Percentiles rank a stretch among this genome's conserved stretches.
Conservation (phyloP, 768 basidiomycete species). For the Wakefieldia striispora region DNA sequence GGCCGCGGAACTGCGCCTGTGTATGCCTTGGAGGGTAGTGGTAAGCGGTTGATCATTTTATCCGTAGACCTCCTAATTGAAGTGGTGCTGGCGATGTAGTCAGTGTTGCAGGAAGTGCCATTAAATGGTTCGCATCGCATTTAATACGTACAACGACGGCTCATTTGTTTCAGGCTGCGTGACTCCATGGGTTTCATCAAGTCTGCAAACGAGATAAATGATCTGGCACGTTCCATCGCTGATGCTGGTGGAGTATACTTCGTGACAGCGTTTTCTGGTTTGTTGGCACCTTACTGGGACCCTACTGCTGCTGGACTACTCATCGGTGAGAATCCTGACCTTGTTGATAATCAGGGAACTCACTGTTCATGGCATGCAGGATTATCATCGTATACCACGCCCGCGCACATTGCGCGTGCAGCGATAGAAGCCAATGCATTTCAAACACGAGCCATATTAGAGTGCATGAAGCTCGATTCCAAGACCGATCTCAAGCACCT, state of each 20-base stretch:
- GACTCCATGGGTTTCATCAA: constrained; percentile 86
- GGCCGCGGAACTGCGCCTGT: constrained; percentile 75
- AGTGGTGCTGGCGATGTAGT: constrained; percentile 41
- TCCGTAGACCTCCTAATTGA: not conserved
- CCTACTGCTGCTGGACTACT: constrained; percentile 83
- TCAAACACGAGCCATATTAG: constrained; percentile 93
- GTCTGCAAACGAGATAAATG: constrained; percentile 80
- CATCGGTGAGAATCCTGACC: constrained; percentile 52
- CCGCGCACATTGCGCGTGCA: constrained; percentile 90
- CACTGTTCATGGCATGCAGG: constrained; percentile 37
- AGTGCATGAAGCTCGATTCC: constrained; percentile 94
- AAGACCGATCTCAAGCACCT: constrained; percentile 74
- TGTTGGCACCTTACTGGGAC: constrained; percentile 98
- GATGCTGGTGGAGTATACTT: constrained; percentile 92
- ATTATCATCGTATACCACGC: constrained; percentile 84
- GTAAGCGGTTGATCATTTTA: constrained; percentile 44
- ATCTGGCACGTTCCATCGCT: constrained; percentile 70
- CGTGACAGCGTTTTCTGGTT: constrained; percentile 93
- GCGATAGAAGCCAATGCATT: constrained; percentile 95
- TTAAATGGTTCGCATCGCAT: constrained; percentile 67
- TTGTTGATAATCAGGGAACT: not conserved
- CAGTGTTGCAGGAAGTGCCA: constrained; percentile 91
- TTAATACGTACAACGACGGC: not conserved
- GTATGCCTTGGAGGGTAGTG: constrained; percentile 94
- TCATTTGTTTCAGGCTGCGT: constrained; percentile 55